These are phyloP conservation scores for Gossypium trilobum DNA, from an alignment of 441 rosid species.

Conservation along the genomic window DNA sequence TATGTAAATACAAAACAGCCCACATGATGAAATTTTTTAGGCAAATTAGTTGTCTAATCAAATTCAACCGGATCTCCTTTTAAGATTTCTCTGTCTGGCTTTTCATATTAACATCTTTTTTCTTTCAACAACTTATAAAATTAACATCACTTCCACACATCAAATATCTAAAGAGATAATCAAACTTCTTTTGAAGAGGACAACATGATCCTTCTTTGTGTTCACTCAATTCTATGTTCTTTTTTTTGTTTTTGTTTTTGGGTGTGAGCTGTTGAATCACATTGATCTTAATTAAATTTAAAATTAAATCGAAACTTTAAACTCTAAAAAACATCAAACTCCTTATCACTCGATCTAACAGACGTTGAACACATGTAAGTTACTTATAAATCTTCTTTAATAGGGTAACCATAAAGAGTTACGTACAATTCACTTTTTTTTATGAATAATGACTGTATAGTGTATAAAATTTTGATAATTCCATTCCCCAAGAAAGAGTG, in stretches of 20 bases:
- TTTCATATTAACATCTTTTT: background rate
- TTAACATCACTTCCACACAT: constrained; percentile 10
- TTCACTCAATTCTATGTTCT: background rate
- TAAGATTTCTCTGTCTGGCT: constrained; percentile 23
- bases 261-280: too few relatives aligned
- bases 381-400: too few relatives aligned
- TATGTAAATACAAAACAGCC: constrained; percentile 24
- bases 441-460: background rate
- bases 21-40: constrained; percentile 27
- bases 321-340: too few relatives aligned
- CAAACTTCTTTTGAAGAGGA: background rate
- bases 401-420: background rate
- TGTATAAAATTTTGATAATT: background rate
- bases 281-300: too few relatives aligned
- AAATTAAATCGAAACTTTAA: too few relatives aligned
- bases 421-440: background rate
- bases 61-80: constrained; percentile 33
- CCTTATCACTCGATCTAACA: too few relatives aligned
- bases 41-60: constrained; percentile 35
- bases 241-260: background rate
- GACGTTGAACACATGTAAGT: too few relatives aligned
- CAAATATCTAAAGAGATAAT: background rate
- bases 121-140: constrained; percentile 9
- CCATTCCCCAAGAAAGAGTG: background rate
- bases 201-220: background rate